A percentile compares a stretch with the other conserved stretches of the same genome.
Conservation (phyloP, 2,329 filamentous ascomycete species). For the Fusarium floridanum region DNA sequence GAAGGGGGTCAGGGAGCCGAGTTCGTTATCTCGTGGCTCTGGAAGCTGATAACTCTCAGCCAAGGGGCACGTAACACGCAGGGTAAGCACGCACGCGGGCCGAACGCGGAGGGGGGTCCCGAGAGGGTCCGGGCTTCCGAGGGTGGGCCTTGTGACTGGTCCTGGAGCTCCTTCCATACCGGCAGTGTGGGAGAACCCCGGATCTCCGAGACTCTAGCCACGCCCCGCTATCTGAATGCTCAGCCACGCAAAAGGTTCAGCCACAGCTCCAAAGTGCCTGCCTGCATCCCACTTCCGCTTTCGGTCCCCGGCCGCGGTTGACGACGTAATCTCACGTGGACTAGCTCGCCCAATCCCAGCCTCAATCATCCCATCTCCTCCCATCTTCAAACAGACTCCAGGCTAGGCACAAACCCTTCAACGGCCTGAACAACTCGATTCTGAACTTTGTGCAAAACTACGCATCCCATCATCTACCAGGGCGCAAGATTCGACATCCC, state of each 20-base stretch:
- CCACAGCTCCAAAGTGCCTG: constrained; percentile 6
- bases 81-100: constrained; percentile 11
- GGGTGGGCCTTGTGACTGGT: constrained; percentile 36
- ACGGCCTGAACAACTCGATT: not conserved
- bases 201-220: not conserved
- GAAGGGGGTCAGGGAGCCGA: constrained; percentile 21
- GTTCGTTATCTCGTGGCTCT: constrained; percentile 27
- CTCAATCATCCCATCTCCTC: constrained; percentile 35
- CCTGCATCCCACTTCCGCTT: not conserved
- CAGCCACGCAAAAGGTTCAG: not conserved
- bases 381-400: constrained; percentile 5
- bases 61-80: constrained; percentile 4
- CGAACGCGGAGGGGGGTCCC: constrained; percentile 35
- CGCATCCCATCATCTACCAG: not conserved
- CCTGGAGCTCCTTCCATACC: constrained; percentile 1
- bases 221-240: not conserved
- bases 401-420: constrained; percentile 8
- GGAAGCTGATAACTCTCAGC: constrained; percentile 10
- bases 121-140: constrained; percentile 15
- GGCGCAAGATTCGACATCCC: not conserved
- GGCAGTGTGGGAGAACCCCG: constrained; percentile 15
- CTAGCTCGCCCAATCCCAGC: constrained; percentile 22
- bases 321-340: constrained; percentile 48
- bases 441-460: not conserved
- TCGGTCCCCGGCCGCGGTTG: constrained; percentile 2